phyloP scores from a whole-genome alignment of 139 green algal genomes.

The Pseudopediastrum boryanum region DNA sequence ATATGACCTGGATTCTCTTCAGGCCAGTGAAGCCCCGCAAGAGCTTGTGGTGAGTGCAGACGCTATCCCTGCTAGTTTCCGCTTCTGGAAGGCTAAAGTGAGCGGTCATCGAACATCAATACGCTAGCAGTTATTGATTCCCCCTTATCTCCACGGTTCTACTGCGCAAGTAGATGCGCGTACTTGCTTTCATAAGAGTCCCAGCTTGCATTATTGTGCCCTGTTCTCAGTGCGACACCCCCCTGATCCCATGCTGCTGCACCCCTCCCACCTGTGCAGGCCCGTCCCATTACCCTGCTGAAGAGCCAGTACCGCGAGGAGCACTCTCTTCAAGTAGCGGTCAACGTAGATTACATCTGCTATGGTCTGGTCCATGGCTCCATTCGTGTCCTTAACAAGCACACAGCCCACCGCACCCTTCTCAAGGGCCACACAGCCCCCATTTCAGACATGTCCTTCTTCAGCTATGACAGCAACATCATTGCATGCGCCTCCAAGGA shows the following conservation, averaged over 20 bases:
- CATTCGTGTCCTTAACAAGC: conserved; percentile 74
- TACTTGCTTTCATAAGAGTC: neutral
- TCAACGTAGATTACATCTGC: conserved; percentile 72
- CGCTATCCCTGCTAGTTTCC: too few relatives aligned
- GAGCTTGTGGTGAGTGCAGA: conserved; percentile 30
- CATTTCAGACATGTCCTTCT: conserved; percentile 65
- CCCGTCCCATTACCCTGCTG: conserved; percentile 65
- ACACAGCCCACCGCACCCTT: conserved; percentile 59
- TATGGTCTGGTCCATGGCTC: conserved; percentile 82
- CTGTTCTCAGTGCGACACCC: too few relatives aligned
- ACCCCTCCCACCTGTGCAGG: conserved; percentile 34
- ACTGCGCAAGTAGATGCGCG: too few relatives aligned
- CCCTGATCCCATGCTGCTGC: neutral
- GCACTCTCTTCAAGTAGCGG: conserved; percentile 57
- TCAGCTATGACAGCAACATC: conserved; percentile 33
- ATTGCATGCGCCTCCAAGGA: conserved; percentile 50
- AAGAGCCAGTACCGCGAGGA: conserved; percentile 57
- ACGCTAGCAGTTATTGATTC: too few relatives aligned
- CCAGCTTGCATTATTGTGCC: neutral
- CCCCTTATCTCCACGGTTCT: too few relatives aligned
- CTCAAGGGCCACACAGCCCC: conserved; percentile 69
- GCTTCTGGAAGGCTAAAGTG: too few relatives aligned
- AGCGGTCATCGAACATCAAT: too few relatives aligned
- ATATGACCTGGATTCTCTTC: conserved; percentile 21
- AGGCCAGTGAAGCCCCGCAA: neutral